Conservation (phyloP, 257 asterid genomes). For the Petunia secreta region DNA sequence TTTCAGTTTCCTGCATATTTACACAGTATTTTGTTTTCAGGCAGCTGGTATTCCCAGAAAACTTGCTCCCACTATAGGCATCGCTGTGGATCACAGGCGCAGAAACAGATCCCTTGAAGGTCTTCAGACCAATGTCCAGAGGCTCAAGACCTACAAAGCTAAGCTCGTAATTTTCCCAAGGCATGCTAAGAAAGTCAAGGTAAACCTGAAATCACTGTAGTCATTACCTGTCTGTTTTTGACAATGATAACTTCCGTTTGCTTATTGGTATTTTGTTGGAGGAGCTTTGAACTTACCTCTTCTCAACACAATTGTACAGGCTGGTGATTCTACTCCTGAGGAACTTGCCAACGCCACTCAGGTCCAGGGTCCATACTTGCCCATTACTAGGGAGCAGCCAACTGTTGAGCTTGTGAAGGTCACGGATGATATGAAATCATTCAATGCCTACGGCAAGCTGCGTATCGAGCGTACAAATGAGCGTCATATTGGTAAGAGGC, state of each 20-base stretch:
- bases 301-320: not conserved
- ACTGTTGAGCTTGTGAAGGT: not conserved
- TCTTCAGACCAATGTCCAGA: conserved; percentile 23
- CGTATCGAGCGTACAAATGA: not conserved
- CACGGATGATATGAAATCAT: not conserved
- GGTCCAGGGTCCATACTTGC: not conserved
- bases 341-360: not conserved
- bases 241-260: not conserved
- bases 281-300: not conserved
- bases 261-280: not conserved
- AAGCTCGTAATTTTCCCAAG: conserved; percentile 20
- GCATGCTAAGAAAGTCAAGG: conserved; percentile 17
- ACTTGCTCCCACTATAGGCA: conserved; percentile 24
- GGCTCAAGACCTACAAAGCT: conserved; percentile 22
- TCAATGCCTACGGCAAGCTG: not conserved
- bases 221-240: not conserved
- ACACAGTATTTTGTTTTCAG: not conserved
- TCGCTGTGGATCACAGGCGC: conserved; percentile 25
- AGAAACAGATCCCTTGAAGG: conserved; percentile 25
- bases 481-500: not conserved
- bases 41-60: conserved; percentile 14
- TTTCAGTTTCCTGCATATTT: not conserved
- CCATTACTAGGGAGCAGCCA: not conserved
- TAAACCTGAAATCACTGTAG: not conserved
- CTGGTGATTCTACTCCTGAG: not conserved